Evolutionary conservation across 306 rosid genomes (phyloP).

Genomic region (Cicer bijugum): DNA sequence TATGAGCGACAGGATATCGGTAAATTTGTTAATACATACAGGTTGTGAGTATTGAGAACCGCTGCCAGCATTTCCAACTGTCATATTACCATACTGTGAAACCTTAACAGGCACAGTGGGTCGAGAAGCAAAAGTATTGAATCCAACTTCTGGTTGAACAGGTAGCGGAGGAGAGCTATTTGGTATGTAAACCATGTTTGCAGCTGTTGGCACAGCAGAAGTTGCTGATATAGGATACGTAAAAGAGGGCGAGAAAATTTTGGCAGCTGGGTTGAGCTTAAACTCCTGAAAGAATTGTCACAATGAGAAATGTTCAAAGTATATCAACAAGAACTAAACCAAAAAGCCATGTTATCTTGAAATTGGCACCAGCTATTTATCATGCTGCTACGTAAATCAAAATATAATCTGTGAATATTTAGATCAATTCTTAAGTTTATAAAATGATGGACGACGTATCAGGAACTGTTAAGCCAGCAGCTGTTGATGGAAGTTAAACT

Average conservation of each 20-base stretch:
- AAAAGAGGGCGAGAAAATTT: slow-evolving; percentile 76
- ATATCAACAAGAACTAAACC: neutral
- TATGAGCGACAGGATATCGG: slow-evolving; percentile 33
- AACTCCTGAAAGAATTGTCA: slow-evolving; percentile 64
- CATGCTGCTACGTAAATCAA: slow-evolving; percentile 31
- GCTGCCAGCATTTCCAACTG: slow-evolving; percentile 65
- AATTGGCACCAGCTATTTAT: slow-evolving; percentile 24
- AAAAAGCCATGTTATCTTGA: slow-evolving; percentile 28
- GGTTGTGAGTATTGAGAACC: slow-evolving; percentile 77
- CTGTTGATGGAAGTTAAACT: slow-evolving; percentile 26
- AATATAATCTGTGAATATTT: slow-evolving; percentile 15
- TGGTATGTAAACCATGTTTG: slow-evolving; percentile 69
- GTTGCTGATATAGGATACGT: slow-evolving; percentile 50
- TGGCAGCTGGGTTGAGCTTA: slow-evolving; percentile 92
- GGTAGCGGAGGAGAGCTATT: slow-evolving; percentile 58
- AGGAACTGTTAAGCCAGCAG: slow-evolving; percentile 32
- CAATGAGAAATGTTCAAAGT: slow-evolving; percentile 25
- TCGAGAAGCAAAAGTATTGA: slow-evolving; percentile 55
- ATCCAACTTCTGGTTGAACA: slow-evolving; percentile 68
- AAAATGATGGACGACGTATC: slow-evolving; percentile 28
- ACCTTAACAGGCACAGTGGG: slow-evolving; percentile 68
- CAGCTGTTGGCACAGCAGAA: slow-evolving; percentile 57
- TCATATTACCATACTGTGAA: slow-evolving; percentile 64
- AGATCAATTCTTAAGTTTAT: slow-evolving; percentile 29
- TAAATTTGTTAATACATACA: slow-evolving; percentile 55